Base-by-base conservation (phyloP, 1,139 yeast genomes). In the Kodamaea fungicola region DNA sequence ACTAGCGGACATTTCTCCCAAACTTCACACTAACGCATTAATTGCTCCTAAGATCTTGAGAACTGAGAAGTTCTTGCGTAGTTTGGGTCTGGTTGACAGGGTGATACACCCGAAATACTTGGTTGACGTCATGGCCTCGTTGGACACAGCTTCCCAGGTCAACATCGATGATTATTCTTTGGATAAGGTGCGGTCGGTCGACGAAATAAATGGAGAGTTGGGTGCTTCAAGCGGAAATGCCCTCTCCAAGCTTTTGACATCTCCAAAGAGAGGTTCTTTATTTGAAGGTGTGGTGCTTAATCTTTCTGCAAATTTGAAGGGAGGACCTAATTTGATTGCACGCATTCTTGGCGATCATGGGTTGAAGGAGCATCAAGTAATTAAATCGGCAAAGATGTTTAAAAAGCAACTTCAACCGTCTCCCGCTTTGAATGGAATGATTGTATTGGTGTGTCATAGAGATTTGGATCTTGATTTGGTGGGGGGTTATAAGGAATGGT, bases 11-110 rank as follows among this genome's bases (percentile, higher is more conserved):
- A 59, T 61, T 24, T 54, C 57, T 22, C 46, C 48, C 5, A 57
- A 49, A 38, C 43, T 41, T 30, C 38, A 38, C 1, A 50, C 54
- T 27, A 74, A 78, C 48, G 63, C 82, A 29, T 64, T 84, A 7
- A 67, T 90, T 12, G 92, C 97, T 0, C 96, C 97, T 1, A 78
- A 80, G 43, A 71, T 83, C 8, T 59, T 84, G 49, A 73, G 97
- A 46, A 92, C 97, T 0, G 95, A 85, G 42, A 92, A 92, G 59
- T 90, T 90, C 52, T 67, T 92, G 41, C 57, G 64, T 25, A 61
- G 74, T 41, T 53, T 71, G 38, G 56, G 67, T 40, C 57, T 53
- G 38, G 72, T 62, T 2, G 44, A 51, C 9, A 51, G 57, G 22
- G 69, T 82, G 12, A 46, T 77, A 2, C 76, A 74, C 40, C 80